These are phyloP conservation scores for Sporothrix schenckii DNA, from an alignment of 2,329 filamentous ascomycete genomes.

Conservation along the genomic window DNA sequence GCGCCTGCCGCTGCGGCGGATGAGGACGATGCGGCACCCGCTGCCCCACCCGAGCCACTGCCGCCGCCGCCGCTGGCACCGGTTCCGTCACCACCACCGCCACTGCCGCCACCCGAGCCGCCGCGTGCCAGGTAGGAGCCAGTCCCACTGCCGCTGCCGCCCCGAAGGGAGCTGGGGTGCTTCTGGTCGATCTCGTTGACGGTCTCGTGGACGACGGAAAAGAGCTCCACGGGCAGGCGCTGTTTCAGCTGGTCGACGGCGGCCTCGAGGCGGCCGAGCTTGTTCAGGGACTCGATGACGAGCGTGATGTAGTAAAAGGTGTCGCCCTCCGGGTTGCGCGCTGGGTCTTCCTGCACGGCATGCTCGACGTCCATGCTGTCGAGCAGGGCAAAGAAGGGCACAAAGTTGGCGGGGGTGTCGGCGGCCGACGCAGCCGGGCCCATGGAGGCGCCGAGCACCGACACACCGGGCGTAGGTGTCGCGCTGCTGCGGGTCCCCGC, in stretches of 20 bases:
- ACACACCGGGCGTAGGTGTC: not conserved
- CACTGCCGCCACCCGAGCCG: constrained; percentile 44
- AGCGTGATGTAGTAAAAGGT: constrained; percentile 92
- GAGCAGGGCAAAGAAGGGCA: constrained; percentile 62
- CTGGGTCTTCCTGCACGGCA: constrained; percentile 77
- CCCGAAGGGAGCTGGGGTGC: constrained; percentile 78
- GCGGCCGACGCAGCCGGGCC: constrained; percentile 38
- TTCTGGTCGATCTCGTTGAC: constrained; percentile 92
- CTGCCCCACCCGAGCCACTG: constrained; percentile 45
- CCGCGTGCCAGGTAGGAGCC: constrained; percentile 44
- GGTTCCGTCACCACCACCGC: not conserved
- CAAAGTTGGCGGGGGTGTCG: constrained; percentile 50
- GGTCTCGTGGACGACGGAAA: constrained; percentile 90
- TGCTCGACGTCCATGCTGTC: constrained; percentile 64
- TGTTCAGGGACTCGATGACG: constrained; percentile 86
- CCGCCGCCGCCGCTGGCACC: constrained; percentile 4
- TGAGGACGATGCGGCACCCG: constrained; percentile 36
- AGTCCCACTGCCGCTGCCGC: constrained; percentile 46
- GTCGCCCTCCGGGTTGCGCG: constrained; percentile 91
- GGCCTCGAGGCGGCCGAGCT: constrained; percentile 79
- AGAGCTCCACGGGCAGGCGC: constrained; percentile 88
- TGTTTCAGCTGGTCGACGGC: constrained; percentile 92
- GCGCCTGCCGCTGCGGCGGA: not conserved
- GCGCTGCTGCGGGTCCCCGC: not conserved
- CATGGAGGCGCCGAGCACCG: not conserved